Evolutionary conservation across 306 rosid genomes (phyloP).

Genomic region (Fagus sylvatica): DNA sequence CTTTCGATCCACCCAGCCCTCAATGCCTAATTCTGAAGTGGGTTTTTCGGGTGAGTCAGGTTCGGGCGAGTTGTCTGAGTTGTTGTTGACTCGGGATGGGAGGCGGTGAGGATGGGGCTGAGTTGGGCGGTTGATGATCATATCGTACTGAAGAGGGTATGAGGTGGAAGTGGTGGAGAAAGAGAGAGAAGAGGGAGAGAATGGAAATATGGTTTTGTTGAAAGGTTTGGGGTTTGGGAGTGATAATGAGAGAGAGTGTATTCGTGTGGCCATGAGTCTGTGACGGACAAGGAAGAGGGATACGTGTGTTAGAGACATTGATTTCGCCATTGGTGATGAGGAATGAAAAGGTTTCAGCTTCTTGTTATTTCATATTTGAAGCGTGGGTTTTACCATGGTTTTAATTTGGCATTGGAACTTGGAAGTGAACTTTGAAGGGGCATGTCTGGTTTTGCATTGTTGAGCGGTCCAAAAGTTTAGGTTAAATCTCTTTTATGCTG

Average conservation of each 20-base stretch:
- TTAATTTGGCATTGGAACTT: not conserved
- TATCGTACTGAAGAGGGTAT: constrained; percentile 87
- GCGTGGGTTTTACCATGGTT: constrained; percentile 15
- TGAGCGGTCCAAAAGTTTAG: too few relatives aligned
- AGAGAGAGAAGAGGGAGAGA: constrained; percentile 20
- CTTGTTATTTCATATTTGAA: not conserved
- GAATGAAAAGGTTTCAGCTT: not conserved
- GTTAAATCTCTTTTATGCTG: too few relatives aligned
- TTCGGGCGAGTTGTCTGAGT: constrained; percentile 31
- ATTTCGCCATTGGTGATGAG: constrained; percentile 38
- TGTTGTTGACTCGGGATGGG: constrained; percentile 37
- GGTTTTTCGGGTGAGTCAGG: constrained; percentile 31
- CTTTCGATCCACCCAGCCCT: constrained; percentile 65
- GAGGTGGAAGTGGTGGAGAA: constrained; percentile 57
- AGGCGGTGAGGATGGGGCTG: constrained; percentile 45
- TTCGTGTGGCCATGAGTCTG: constrained; percentile 26
- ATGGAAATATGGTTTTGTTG: not conserved
- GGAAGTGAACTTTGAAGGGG: too few relatives aligned
- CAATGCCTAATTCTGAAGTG: constrained; percentile 47
- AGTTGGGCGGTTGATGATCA: constrained; percentile 68
- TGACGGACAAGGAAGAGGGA: constrained; percentile 36
- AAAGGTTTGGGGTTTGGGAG: constrained; percentile 26
- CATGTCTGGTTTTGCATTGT: too few relatives aligned
- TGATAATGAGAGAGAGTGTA: constrained; percentile 28
- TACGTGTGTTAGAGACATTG: constrained; percentile 26